Evolutionary conservation across 192 early-diverging fungal species (phyloP), one percentile per base, ranked within the genome.

Genomic region (Rhizoclosmatium globosum): DNA sequence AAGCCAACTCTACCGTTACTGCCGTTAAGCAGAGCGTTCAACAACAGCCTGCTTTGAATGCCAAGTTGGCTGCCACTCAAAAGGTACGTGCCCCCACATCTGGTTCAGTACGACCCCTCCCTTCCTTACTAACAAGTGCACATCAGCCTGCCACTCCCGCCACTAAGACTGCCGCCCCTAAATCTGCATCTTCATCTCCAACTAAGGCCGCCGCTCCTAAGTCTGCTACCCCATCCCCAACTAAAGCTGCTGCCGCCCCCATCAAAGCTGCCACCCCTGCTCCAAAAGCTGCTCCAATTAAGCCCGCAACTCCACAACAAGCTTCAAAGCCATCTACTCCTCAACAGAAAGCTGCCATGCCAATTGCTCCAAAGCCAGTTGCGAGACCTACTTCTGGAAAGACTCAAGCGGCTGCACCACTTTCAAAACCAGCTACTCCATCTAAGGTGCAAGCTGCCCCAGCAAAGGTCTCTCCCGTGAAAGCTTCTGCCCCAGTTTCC

Each of bases 11-110:
- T 19, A 76, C 74, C 60, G 74, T 76, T 39, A 47, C 61, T 67
- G 74, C 74, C 21, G 74, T 76, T 11, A 64, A 76, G 74, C 74
- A 76, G 62, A 76, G 66, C 48, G 74, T 76, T 56, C 47, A 53
- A 15, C 74, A 76, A 47, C 61, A 65, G 45, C 64, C 74, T 39
- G 61, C 74, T 31, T 42, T 66, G 64, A 67, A 64, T 47, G 64
- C 64, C 44, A 76, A 76, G 43, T 17, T 42, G 13, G 61, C 74
- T 31, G 47, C 64, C 41, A 57, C 69, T 9, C 74, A 76, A 45
- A 76, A 76, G 64, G 74, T 67, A 45, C 2, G 60, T 56, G 39
- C 68, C 2, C 64, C 41, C 11, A 46, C 42, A 64, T 21, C 31
- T 39, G n/a, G 2, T 64, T 64, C 15, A 47, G 2, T 68, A 2